Evolutionary conservation across 1,284 basidiomycete species (phyloP), one percentile per base, ranked within the genome.

Genomic region (Wolfiporia cocos): DNA sequence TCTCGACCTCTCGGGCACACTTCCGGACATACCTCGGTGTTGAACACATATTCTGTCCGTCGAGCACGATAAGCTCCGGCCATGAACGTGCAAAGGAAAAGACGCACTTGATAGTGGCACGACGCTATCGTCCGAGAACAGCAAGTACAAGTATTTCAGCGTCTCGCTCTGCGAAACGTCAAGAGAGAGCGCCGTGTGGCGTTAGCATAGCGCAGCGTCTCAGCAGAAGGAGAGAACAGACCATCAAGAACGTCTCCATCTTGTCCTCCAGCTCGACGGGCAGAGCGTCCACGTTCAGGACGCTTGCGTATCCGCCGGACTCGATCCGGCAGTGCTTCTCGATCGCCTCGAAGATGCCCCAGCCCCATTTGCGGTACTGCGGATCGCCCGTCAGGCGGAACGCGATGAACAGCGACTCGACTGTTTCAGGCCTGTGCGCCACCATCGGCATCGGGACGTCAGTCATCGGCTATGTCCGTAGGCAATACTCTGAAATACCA

Each of bases 181-280:
- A 7, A 23, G 10, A 14, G 24, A 29, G 5, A 28, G 17, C 18
- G 18, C 7, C 7, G 5, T 36, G 29, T 19, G 11, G 20, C 20
- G 28, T 20, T 11, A 5, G 26, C 19, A 17, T 7, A 21, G 28
- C 1, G 26, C 5, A 33, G 34, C 11, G 10, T 29, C 5, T 22
- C 7, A 5, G 19, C 19, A 9, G 14, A 26, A 34, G 33, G 7
- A 23, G 36, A 18, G 20, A 0, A 65, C 80, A 44, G 43, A 86
- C 86, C 72, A 94, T 71, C 65, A 91, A 78, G 69, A 95, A 96
- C 14, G 94, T 95, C 68, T 97, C 94, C 91, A 96, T 96, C 61
- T 88, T 86, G 64, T 97, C 91, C 46, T 91, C 81, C 46, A 77
- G 70, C 53, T 67, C 65, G 2, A 74, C 79, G 0, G 86, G 81